Base-by-base conservation (phyloP, 2,329 filamentous ascomycete genomes). In the Venturia asperata region DNA sequence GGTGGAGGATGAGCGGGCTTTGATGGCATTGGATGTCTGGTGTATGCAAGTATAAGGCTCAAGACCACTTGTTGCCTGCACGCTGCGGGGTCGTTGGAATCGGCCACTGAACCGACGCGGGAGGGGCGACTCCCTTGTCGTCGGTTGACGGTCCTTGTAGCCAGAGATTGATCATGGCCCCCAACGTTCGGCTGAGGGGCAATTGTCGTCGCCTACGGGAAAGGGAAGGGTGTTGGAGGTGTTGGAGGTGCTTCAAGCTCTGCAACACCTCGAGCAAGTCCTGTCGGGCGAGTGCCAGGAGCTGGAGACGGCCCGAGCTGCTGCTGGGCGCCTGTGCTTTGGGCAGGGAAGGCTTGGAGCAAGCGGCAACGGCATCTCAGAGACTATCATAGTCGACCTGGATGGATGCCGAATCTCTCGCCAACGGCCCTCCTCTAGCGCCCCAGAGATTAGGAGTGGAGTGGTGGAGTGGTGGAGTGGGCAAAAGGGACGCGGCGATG, bases 231-330 rank as follows among this genome's bases (percentile, higher is more conserved):
- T 34, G 52, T 58, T 9, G 27, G 30, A n/a, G 30, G 30, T n/a
- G n/a, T n/a, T n/a, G n/a, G n/a, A n/a, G n/a, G n/a, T n/a, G n/a
- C n/a, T n/a, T n/a, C n/a, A n/a, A n/a, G n/a, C n/a, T n/a, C n/a
- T 58, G 30, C 52, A 58, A 37, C 52, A 58, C 30, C 52, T 37
- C 27, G 52, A 58, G 27, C 15, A 58, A 37, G n/a, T 58, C 9
- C 27, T 37, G 6, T n/a, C 52, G n/a, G 10, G 52, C 52, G 17
- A 37, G 52, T 13, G 52, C n/a, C 10, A 17, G 30, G 27, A 37
- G 30, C 52, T 37, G 11, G 27, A 58, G 30, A 58, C 52, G 52
- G 52, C 52, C 52, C 52, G 52, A 58, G 52, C 49, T 56, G 49
- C 30, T 56, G 27, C 27, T 37, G 52, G 5, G 27, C 52, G 17